Conservation (phyloP, 1,139 yeast genomes). For the Taiozyma onychis region DNA sequence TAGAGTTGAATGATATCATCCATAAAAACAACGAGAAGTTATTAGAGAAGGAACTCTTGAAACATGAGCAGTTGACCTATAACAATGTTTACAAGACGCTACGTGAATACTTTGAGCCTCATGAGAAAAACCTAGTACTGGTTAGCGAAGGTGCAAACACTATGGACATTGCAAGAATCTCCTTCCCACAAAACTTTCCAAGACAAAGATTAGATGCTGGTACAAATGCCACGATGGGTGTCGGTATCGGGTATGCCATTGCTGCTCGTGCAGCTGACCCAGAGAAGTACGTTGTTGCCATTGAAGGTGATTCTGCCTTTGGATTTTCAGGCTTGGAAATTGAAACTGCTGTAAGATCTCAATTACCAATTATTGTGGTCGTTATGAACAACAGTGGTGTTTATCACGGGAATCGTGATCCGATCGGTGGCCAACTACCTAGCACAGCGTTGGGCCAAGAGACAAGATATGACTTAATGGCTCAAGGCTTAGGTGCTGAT, state of each 20-base stretch:
- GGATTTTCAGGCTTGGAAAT: slow-evolving; percentile 64
- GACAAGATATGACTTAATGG: slow-evolving; percentile 50
- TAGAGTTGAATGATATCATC: slow-evolving; percentile 27
- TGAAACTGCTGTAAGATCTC: slow-evolving; percentile 53
- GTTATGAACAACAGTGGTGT: slow-evolving; percentile 68
- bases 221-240: slow-evolving; percentile 69
- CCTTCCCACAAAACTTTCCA: slow-evolving; percentile 49
- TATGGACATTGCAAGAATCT: slow-evolving; percentile 59
- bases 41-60: slow-evolving; percentile 22
- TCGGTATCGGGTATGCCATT: slow-evolving; percentile 57
- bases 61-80: slow-evolving; percentile 30
- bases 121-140: slow-evolving; percentile 32
- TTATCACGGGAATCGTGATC: slow-evolving; percentile 48
- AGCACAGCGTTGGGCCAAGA: slow-evolving; percentile 51
- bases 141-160: slow-evolving; percentile 67
- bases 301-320: slow-evolving; percentile 69
- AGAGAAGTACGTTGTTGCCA: slow-evolving; percentile 42
- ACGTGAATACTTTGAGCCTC: slow-evolving; percentile 31
- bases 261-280: slow-evolving; percentile 50
- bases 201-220: slow-evolving; percentile 59
- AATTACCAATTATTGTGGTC: slow-evolving; percentile 47
- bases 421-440: slow-evolving; percentile 32
- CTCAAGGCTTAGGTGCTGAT: slow-evolving; percentile 46
- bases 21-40: slow-evolving; percentile 34
- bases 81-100: slow-evolving; percentile 47